A percentile compares a stretch with the other conserved stretches of the same genome.
These are phyloP conservation scores for Cutaneotrichosporon dermatis DNA, from an alignment of 1,284 basidiomycete genomes.

Conservation along the genomic window DNA sequence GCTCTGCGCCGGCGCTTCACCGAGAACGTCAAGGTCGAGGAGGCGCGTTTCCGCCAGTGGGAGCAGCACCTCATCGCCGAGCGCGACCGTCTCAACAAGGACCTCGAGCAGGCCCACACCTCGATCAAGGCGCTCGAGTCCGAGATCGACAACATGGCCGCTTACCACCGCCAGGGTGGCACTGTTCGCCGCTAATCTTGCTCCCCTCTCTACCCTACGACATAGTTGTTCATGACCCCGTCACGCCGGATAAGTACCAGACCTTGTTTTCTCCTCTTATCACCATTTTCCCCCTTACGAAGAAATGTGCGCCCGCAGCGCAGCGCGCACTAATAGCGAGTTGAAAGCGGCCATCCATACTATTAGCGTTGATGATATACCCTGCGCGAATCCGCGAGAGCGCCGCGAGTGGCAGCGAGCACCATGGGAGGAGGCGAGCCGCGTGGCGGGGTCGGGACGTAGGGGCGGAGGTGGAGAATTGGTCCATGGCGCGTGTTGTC, in stretches of 20 bases:
- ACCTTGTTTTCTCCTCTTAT: neutral
- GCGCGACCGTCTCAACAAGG: constrained; percentile 94
- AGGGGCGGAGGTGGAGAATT: too few species aligned
- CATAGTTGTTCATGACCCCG: constrained; percentile 1
- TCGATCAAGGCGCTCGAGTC: constrained; percentile 84
- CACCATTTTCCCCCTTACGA: neutral
- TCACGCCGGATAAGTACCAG: neutral
- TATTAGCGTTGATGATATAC: constrained; percentile 2
- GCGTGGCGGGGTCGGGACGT: too few species aligned
- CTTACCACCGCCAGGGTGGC: constrained; percentile 60
- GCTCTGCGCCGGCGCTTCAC: constrained; percentile 93
- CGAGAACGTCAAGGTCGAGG: constrained; percentile 99
- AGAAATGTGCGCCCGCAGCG: neutral
- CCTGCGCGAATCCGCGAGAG: neutral
- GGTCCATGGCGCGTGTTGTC: too few species aligned
- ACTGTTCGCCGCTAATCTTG: constrained; percentile 35
- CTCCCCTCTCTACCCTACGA: neutral
- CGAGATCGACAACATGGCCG: constrained; percentile 81
- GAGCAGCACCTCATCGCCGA: constrained; percentile 97
- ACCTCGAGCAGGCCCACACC: constrained; percentile 80
- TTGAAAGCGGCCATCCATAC: constrained; percentile 2
- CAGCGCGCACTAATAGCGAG: constrained; percentile 1
- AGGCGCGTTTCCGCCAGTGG: constrained; percentile 97
- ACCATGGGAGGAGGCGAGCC: too few species aligned
- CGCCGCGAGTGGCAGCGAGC: too few species aligned